Evolutionary conservation across 768 basidiomycete genomes (phyloP).

Genomic region (Lentinus brumalis): DNA sequence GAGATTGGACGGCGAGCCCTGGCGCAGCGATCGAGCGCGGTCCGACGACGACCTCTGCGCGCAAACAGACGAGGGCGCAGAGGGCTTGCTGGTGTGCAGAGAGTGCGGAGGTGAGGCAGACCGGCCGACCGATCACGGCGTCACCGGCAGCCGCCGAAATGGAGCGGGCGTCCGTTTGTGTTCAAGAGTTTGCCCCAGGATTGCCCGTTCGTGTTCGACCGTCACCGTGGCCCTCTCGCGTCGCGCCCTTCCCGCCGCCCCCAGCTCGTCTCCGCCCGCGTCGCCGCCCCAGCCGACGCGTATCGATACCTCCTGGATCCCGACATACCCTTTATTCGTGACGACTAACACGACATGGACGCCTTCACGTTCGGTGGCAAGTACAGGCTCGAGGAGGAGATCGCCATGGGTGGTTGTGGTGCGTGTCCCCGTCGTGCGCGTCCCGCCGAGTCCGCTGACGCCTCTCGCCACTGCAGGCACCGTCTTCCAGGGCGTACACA

Average conservation of each 20-base stretch:
- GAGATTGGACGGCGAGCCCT: too few relatives aligned
- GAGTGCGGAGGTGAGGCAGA: too few relatives aligned
- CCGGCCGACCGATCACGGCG: too few relatives aligned
- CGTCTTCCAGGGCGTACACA: constrained; percentile 78
- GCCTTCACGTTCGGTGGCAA: constrained; percentile 65
- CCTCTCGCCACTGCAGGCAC: constrained; percentile 48
- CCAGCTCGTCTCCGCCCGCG: not conserved
- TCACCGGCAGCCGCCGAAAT: not conserved
- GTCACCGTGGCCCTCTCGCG: not conserved
- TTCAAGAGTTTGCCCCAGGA: not conserved
- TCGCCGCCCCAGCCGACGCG: not conserved
- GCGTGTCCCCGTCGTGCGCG: constrained; percentile 22
- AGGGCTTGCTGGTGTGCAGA: too few relatives aligned
- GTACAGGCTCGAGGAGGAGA: constrained; percentile 77
- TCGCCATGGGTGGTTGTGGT: constrained; percentile 82
- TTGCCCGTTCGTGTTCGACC: not conserved
- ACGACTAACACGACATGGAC: constrained; percentile 27
- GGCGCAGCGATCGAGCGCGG: too few relatives aligned
- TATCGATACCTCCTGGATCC: not conserved
- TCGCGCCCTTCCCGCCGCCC: not conserved
- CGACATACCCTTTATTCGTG: too few relatives aligned
- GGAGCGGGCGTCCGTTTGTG: not conserved
- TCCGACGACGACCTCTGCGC: too few relatives aligned
- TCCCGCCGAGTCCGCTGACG: not conserved
- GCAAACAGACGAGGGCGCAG: too few relatives aligned